Evolutionary conservation across 192 early-diverging fungal genomes (phyloP).

Genomic region (Mortierella claussenii): DNA sequence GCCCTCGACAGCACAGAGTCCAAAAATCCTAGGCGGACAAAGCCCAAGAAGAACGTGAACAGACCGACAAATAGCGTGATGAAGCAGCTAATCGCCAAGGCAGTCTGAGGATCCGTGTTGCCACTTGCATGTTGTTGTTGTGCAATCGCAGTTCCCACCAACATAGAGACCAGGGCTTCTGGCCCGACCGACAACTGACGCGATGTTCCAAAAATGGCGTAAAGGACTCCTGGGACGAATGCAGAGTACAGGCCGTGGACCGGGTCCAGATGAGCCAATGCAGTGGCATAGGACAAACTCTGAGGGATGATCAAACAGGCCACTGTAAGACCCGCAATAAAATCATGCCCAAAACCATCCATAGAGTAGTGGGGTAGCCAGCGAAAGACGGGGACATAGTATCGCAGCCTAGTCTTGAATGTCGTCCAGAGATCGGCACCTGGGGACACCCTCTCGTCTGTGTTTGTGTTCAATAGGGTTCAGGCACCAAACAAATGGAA

Average conservation of each 20-base stretch:
- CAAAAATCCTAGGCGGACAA: conserved; percentile 97
- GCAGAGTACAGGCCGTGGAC: conserved; percentile 94
- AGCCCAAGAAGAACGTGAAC: conserved; percentile 92
- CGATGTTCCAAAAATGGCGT: conserved; percentile 93
- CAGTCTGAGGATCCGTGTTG: conserved; percentile 57
- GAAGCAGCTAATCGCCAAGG: conserved; percentile 73
- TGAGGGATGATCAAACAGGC: conserved; percentile 81
- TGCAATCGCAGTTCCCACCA: conserved; percentile 73
- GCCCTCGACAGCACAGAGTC: conserved; percentile 96
- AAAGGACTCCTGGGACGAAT: conserved; percentile 84
- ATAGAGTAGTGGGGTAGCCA: conserved; percentile 90
- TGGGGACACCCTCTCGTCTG: conserved; percentile 6
- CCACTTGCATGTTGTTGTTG: conserved; percentile 63
- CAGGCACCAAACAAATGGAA: not conserved
- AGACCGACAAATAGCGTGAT: conserved; percentile 91
- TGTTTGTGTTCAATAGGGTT: too few relatives aligned
- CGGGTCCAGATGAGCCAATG: conserved; percentile 84
- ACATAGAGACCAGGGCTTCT: conserved; percentile 91
- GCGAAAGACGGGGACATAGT: conserved; percentile 93
- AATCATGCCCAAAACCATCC: conserved; percentile 72
- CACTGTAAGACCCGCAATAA: conserved; percentile 88
- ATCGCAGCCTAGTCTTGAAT: conserved; percentile 76
- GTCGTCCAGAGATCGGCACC: conserved; percentile 50
- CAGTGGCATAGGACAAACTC: conserved; percentile 89
- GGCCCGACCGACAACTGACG: conserved; percentile 95